These are phyloP conservation scores for Diphasiastrum complanatum DNA, from an alignment of 83 land plant genomes.

Conservation along the genomic window DNA sequence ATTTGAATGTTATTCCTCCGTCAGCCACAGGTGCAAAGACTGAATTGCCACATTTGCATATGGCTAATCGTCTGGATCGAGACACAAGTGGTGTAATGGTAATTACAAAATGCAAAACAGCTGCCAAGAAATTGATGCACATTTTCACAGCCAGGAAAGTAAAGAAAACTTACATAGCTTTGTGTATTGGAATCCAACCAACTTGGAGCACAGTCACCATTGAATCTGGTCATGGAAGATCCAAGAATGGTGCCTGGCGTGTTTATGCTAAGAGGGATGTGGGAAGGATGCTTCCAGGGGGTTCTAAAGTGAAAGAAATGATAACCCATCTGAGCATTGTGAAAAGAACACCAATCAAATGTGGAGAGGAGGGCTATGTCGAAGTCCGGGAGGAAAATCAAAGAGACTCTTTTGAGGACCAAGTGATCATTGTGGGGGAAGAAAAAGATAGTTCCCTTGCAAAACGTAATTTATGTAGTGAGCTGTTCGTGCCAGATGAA, in stretches of 20 bases:
- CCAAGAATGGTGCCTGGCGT: constrained; percentile 82
- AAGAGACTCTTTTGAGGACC: not conserved
- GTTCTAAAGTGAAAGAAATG: constrained; percentile 69
- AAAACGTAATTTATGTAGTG: not conserved
- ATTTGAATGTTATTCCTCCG: too few species aligned
- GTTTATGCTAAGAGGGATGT: constrained; percentile 70
- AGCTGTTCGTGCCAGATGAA: not conserved
- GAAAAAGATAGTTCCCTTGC: not conserved
- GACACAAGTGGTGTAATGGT: constrained; percentile 91
- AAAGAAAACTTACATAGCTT: constrained; percentile 71
- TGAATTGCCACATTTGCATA: constrained; percentile 61
- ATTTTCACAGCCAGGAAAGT: constrained; percentile 70
- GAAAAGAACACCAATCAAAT: constrained; percentile 27
- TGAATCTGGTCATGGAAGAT: constrained; percentile 86
- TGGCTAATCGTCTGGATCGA: constrained; percentile 86
- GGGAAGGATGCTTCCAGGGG: constrained; percentile 67
- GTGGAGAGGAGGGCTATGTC: constrained; percentile 3
- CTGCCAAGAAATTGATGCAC: constrained; percentile 63
- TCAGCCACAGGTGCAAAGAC: too few species aligned
- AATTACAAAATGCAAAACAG: constrained; percentile 66
- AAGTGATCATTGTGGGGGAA: not conserved
- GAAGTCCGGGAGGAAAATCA: constrained; percentile 5
- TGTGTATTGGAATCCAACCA: constrained; percentile 57
- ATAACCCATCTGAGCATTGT: constrained; percentile 49
- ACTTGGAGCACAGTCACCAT: constrained; percentile 47